Percentiles rank a stretch among this genome's conserved stretches.
Evolutionary conservation across 2,329 filamentous ascomycete genomes (phyloP).

Genomic region (Talaromyces sp.): DNA sequence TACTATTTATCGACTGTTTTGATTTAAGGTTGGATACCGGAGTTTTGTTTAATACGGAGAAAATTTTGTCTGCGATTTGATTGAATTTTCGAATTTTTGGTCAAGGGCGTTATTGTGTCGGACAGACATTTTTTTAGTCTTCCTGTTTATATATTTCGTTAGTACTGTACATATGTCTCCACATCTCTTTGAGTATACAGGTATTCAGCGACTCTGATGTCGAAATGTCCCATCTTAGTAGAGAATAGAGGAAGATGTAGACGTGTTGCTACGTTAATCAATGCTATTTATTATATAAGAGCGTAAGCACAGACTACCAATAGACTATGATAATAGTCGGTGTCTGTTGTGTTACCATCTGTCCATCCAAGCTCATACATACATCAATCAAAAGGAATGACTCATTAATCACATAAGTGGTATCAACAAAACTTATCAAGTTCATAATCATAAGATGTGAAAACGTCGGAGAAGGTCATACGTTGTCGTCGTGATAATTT

Average conservation of each 20-base stretch:
- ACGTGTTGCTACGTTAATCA: neutral
- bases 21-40: neutral
- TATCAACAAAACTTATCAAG: constrained; percentile 8
- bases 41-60: neutral
- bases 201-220: neutral
- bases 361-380: neutral
- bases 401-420: constrained; percentile 7
- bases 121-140: neutral
- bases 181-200: neutral
- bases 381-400: constrained; percentile 7
- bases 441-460: constrained; percentile 15
- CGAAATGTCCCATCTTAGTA: too few species aligned
- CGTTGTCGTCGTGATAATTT: neutral
- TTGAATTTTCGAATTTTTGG: neutral
- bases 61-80: neutral
- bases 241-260: neutral
- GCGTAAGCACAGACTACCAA: neutral
- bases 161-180: neutral
- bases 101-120: neutral
- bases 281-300: neutral
- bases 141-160: neutral
- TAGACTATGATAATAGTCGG: neutral
- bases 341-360: neutral
- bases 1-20: neutral
- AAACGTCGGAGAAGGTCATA: neutral